Evolutionary conservation across 2,329 filamentous ascomycete genomes (phyloP).

Genomic region (Colletotrichum sp.): DNA sequence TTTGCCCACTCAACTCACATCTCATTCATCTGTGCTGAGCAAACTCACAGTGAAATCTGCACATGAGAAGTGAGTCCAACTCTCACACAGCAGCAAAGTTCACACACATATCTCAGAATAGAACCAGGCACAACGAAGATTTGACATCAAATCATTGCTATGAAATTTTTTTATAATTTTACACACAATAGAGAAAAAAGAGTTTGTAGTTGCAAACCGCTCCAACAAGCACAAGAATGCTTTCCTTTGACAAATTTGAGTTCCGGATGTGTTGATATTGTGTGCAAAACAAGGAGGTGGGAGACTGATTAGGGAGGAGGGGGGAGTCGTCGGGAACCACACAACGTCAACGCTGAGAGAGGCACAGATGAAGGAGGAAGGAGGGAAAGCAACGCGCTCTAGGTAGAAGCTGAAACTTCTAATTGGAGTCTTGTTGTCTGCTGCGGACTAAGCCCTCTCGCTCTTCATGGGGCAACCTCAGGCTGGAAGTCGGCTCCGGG

Average conservation of each 20-base stretch:
- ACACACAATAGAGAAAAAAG: constrained; percentile 1
- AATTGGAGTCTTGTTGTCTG: not conserved
- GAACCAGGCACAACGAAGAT: not conserved
- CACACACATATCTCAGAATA: not conserved
- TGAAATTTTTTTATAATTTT: constrained; percentile 1
- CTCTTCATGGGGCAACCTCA: constrained; percentile 2
- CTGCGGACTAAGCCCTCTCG: not conserved
- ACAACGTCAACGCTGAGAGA: not conserved
- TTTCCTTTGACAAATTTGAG: not conserved
- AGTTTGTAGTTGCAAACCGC: constrained; percentile 1
- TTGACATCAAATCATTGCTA: not conserved
- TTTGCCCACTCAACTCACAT: not conserved
- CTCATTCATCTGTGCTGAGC: not conserved
- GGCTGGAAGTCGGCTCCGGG: constrained; percentile 2
- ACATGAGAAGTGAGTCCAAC: not conserved
- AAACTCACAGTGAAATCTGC: not conserved
- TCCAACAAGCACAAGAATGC: not conserved
- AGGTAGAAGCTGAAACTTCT: not conserved
- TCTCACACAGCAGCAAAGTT: not conserved
- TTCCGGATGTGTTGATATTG: not conserved
- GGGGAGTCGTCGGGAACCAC: not conserved
- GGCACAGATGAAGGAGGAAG: not conserved
- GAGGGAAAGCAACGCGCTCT: not conserved
- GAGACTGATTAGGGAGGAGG: not conserved
- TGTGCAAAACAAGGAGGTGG: not conserved